These are phyloP conservation scores for Boletales sp. DNA, from an alignment of 768 basidiomycete species.

Conservation along the genomic window DNA sequence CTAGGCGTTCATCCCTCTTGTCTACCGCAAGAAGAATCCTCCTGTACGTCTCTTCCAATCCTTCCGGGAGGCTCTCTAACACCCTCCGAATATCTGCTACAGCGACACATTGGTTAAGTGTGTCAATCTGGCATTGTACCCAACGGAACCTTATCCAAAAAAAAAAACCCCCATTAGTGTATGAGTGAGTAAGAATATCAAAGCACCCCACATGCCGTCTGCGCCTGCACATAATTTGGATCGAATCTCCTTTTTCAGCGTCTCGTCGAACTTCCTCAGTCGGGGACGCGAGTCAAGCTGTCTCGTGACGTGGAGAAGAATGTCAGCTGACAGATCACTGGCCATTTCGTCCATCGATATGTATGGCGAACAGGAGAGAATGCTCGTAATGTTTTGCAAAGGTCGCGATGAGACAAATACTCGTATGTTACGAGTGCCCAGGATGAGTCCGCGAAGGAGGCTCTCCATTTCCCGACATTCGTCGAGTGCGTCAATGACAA, in stretches of 20 bases:
- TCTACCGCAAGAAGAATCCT: constrained; percentile 16
- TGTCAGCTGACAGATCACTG: constrained; percentile 6
- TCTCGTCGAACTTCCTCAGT: not conserved
- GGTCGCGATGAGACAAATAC: constrained; percentile 11
- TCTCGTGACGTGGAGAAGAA: constrained; percentile 1
- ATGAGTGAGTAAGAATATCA: not conserved
- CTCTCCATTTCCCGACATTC: constrained; percentile 14
- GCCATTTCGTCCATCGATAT: constrained; percentile 9
- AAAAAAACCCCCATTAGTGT: not conserved
- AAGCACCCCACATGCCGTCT: constrained; percentile 19
- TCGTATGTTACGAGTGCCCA: not conserved
- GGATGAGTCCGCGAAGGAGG: constrained; percentile 9
- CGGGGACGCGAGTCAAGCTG: constrained; percentile 7
- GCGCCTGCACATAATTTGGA: constrained; percentile 4
- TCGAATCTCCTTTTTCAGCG: constrained; percentile 9
- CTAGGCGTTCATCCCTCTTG: not conserved
- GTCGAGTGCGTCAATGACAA: constrained; percentile 21
- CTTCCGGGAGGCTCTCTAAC: constrained; percentile 9
- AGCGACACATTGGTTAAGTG: not conserved
- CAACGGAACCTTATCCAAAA: constrained; percentile 9
- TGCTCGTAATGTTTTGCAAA: not conserved
- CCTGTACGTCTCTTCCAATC: constrained; percentile 21
- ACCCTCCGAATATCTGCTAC: not conserved
- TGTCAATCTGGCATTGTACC: constrained; percentile 17
- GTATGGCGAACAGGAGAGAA: constrained; percentile 2